Evolutionary conservation across 768 basidiomycete genomes (phyloP).

Genomic region (Amanita fuliginea): DNA sequence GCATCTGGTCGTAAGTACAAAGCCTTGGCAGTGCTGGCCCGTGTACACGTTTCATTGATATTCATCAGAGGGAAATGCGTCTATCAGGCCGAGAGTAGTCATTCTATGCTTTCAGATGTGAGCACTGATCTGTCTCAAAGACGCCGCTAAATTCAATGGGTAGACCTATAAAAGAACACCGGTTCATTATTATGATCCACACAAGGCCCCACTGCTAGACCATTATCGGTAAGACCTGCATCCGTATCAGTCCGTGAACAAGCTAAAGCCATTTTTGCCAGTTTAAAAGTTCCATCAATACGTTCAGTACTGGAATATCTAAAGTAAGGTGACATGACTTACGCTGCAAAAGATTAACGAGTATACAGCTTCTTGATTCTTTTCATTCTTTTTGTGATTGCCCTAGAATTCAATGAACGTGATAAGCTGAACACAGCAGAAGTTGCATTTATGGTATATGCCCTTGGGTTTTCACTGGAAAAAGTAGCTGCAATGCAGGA

Average conservation of each 20-base stretch:
- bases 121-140: slow-evolving; percentile 10
- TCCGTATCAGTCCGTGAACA: background rate
- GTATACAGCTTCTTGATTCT: slow-evolving; percentile 59
- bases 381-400: slow-evolving; percentile 68
- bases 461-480: slow-evolving; percentile 80
- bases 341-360: slow-evolving; percentile 3
- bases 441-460: slow-evolving; percentile 66
- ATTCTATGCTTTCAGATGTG: slow-evolving; percentile 86
- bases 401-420: slow-evolving; percentile 63
- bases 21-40: background rate
- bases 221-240: slow-evolving; percentile 67
- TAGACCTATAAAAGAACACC: slow-evolving; percentile 92
- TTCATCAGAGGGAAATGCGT: slow-evolving; percentile 73
- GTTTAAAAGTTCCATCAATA: slow-evolving; percentile 87
- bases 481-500: slow-evolving; percentile 94
- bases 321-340: slow-evolving; percentile 39
- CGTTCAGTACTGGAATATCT: slow-evolving; percentile 83
- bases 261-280: slow-evolving; percentile 15
- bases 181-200: slow-evolving; percentile 89
- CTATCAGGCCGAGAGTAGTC: slow-evolving; percentile 79
- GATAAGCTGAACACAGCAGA: slow-evolving; percentile 59
- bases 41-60: slow-evolving; percentile 7
- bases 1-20: slow-evolving; percentile 58
- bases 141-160: background rate
- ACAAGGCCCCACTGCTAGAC: slow-evolving; percentile 87